phyloP scores from a whole-genome alignment of 768 basidiomycete genomes.

The Cyathus striatus region DNA sequence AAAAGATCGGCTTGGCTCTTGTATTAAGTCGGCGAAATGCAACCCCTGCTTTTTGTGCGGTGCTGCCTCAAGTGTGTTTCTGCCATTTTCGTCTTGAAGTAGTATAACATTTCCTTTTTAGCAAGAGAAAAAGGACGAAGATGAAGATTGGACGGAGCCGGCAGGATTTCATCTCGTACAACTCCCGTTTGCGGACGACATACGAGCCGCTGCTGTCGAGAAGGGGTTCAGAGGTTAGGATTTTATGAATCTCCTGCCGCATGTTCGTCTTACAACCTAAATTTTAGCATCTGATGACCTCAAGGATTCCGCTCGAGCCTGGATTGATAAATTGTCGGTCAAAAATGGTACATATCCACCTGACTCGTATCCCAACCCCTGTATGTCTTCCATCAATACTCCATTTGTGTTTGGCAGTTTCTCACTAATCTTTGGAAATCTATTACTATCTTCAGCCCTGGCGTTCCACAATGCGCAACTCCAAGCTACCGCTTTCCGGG shows the following conservation, averaged over 20 bases:
- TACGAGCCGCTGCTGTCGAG: constrained; percentile 72
- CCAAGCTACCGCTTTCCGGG: constrained; percentile 88
- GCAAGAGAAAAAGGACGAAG: constrained; percentile 67
- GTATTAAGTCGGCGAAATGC: constrained; percentile 65
- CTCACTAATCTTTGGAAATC: constrained; percentile 5
- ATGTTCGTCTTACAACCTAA: too few relatives aligned
- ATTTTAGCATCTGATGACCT: constrained; percentile 61
- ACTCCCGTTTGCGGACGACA: constrained; percentile 93
- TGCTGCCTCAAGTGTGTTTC: constrained; percentile 74
- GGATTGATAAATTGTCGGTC: constrained; percentile 76
- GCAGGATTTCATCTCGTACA: constrained; percentile 91
- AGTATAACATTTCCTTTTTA: constrained; percentile 3
- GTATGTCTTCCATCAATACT: constrained; percentile 36
- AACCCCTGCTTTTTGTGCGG: constrained; percentile 73
- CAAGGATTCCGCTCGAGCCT: constrained; percentile 59
- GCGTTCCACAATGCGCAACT: constrained; percentile 87
- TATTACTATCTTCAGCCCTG: constrained; percentile 49
- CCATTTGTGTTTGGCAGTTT: constrained; percentile 1
- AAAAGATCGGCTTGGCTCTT: constrained; percentile 78
- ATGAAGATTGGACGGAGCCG: constrained; percentile 74
- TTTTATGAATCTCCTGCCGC: too few relatives aligned
- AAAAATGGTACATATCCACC: constrained; percentile 83
- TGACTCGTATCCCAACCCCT: constrained; percentile 86
- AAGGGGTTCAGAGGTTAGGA: constrained; percentile 56
- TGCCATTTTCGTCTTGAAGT: not conserved